Base-by-base conservation (phyloP, 495 filamentous ascomycete genomes). In the Penicillium dipodomyicola region DNA sequence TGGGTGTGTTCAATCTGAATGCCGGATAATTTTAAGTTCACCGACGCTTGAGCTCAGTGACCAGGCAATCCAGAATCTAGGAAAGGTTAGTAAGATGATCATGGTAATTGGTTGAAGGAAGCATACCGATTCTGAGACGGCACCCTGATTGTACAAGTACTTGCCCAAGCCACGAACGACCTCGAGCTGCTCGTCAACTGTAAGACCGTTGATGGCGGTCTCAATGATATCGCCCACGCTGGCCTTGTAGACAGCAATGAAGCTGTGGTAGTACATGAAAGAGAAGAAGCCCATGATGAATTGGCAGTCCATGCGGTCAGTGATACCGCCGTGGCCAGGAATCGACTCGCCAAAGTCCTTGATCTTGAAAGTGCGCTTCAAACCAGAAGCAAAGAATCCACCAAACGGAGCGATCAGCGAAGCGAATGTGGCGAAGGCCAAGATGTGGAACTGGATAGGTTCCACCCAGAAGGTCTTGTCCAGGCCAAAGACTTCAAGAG, bases 231-330 rank as follows among this genome's bases (percentile, higher is more conserved):
- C 84, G 4, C 91, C 93, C 12, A 95, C 86, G 54, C 79, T 89
- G 9, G 88, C 84, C 63, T 87, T 88, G 74, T 92, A 84, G 17
- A 90, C 79, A 9, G 92, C 92, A 67, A 99, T 94, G 70, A 99
- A 99, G 65, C 90, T 92, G 71, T 96, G 91, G 74, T 94, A 97
- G 74, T 99, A 99, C 80, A 99, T 89, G 74, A 89, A 97, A 12
- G 95, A 84, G 64, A 99, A 97, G 78, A 97, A 91, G 10, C 95
- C 95, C 95, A 99, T 99, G 76, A 97, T 97, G 77, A 97, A 97
- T 68, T 99, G 95, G 75, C 95, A 99, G 66, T 99, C 95, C 95
- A 99, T 97, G 23, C 95, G 86, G 71, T 99, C 95, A 7, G 95
- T 99, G 73, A 99, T 97, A 60, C 95, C 95, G 48, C 95, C 95